Evolutionary conservation across 2,329 filamentous ascomycete species (phyloP).

Genomic region (Microdochium nivale): DNA sequence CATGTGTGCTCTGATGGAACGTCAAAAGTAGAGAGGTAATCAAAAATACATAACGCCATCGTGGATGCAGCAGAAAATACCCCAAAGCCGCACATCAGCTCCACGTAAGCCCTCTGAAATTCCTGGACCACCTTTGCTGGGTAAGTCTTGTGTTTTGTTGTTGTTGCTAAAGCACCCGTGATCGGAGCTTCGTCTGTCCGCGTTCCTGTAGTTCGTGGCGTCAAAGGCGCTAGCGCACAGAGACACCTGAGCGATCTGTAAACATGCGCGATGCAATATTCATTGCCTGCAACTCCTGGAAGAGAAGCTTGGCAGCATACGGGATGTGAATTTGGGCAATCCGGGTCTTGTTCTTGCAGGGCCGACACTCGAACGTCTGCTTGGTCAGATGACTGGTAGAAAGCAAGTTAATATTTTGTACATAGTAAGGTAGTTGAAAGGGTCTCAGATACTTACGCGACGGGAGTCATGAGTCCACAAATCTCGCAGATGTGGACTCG

Average conservation of each 20-base stretch:
- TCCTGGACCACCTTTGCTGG: neutral
- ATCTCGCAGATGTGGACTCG: conserved; percentile 97
- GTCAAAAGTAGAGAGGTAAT: neutral
- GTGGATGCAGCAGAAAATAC: neutral
- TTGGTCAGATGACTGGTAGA: conserved; percentile 74
- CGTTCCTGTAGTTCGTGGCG: neutral
- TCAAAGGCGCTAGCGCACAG: conserved; percentile 46
- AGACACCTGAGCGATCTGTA: conserved; percentile 72
- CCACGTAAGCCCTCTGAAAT: neutral
- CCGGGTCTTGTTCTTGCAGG: conserved; percentile 98
- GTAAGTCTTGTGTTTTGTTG: no score
- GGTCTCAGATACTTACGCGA: conserved; percentile 65
- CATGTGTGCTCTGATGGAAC: neutral
- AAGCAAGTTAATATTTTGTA: conserved; percentile 18
- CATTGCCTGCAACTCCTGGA: conserved; percentile 97
- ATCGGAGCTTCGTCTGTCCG: neutral
- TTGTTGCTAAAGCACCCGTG: no score
- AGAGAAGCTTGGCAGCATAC: conserved; percentile 94
- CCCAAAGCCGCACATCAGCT: neutral
- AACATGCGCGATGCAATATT: conserved; percentile 98
- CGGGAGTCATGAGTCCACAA: conserved; percentile 96
- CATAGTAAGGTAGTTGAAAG: neutral
- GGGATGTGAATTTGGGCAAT: conserved; percentile 97
- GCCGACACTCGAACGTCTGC: conserved; percentile 90
- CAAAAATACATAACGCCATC: neutral